These are phyloP conservation scores for Epipyxis sp. DNA, from an alignment of 108 stramenopile species.

Conservation along the genomic window DNA sequence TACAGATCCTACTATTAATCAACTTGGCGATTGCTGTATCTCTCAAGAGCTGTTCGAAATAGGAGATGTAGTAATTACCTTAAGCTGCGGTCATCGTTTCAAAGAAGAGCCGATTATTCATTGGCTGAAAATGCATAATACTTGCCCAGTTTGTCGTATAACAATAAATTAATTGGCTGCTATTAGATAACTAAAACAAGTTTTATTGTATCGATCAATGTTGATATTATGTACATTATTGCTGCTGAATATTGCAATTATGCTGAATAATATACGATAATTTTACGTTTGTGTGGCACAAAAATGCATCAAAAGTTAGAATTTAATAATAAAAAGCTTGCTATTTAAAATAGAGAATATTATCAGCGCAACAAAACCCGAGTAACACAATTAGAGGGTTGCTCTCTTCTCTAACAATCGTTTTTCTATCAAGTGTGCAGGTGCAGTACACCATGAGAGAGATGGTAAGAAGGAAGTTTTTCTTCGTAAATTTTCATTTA, in stretches of 20 bases:
- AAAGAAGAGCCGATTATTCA: conserved; percentile 23
- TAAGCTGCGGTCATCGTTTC: conserved; percentile 1
- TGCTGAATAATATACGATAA: too few relatives aligned
- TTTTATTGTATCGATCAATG: neutral
- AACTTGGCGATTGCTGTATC: neutral
- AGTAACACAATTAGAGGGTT: too few relatives aligned
- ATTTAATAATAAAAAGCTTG: neutral
- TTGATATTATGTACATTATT: neutral
- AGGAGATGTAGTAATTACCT: neutral
- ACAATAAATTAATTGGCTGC: neutral
- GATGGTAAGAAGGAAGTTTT: too few relatives aligned
- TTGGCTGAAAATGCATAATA: conserved; percentile 14
- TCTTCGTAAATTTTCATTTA: too few relatives aligned
- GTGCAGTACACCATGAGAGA: too few relatives aligned
- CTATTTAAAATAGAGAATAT: too few relatives aligned
- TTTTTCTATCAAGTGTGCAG: too few relatives aligned
- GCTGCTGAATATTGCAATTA: neutral
- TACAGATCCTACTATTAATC: neutral
- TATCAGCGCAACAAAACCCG: too few relatives aligned
- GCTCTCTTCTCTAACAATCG: too few relatives aligned
- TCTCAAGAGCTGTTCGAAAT: conserved; percentile 17
- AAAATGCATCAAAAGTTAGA: neutral
- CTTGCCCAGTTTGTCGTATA: conserved; percentile 10
- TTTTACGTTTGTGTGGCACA: neutral
- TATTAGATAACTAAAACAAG: neutral